Evolutionary conservation across 2,329 filamentous ascomycete genomes (phyloP), one percentile per base, ranked within the genome.

Genomic region (Tolypocladium pustulatum): DNA sequence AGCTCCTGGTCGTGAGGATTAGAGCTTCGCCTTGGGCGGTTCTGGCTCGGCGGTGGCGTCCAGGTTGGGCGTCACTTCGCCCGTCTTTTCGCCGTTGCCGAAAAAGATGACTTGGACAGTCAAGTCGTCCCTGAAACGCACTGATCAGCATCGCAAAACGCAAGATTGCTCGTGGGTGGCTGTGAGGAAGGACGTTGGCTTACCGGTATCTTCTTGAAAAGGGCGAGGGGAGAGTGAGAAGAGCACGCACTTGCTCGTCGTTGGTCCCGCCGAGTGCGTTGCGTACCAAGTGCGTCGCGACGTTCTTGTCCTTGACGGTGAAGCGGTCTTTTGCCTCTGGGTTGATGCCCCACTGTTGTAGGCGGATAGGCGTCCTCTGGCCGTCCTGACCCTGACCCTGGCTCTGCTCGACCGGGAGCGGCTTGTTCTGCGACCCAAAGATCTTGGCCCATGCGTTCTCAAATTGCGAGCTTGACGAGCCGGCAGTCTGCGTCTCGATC

Each of bases 51-150:
- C 90, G 61, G 87, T 96, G 1, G 94, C 94, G 68, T 97, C 93
- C 63, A 87, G 79, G 73, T 97, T 99, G 59, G 96, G 72, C 6
- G 87, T 83, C 6, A 97, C 88, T 62, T 88, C 87, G 40, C 92
- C 91, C 36, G 82, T 88, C 70, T 86, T 86, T 57, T 86, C 78
- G 40, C 87, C 84, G 65, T 96, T 85, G 61, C 94, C 94, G 67
- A 99, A 99, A 81, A 99, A 99, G 69, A 99, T 96, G 61, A 99
- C 94, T 73, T 99, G 91, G 20, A 99, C 93, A 0, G 94, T 99
- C 62, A 99, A 77, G 71, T 99, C 94, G 70, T 99, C 94, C 65
- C 91, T 93, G 51, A 4, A 27, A 40, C 3, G 38, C 1, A 20
- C 54, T 40, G 57, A 49, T 38, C 12, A 37, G n/a, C 22, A n/a